phyloP scores from a whole-genome alignment of 371 early-diverging fungal genomes.

The Basidiobolus meristosporus region DNA sequence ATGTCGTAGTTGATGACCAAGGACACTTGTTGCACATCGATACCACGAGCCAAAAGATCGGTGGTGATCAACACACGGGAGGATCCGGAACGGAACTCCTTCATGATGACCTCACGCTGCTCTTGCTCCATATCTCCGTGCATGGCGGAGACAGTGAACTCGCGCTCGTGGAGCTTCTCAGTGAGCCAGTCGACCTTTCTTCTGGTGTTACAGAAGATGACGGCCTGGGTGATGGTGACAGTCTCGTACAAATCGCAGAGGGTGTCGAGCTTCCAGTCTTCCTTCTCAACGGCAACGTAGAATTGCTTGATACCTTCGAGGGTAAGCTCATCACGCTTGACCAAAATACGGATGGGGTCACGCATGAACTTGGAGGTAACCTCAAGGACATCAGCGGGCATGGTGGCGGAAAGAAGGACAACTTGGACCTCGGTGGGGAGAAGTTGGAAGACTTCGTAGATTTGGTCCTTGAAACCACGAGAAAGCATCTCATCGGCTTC shows the following conservation, averaged over 20 bases:
- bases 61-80: constrained; percentile 89
- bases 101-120: constrained; percentile 80
- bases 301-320: constrained; percentile 99
- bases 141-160: constrained; percentile 96
- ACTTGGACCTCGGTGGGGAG: constrained; percentile 90
- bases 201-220: constrained; percentile 98
- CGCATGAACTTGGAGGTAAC: constrained; percentile 94
- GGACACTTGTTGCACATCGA: constrained; percentile 95
- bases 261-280: constrained; percentile 93
- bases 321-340: constrained; percentile 99
- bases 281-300: constrained; percentile 94
- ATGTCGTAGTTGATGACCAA: constrained; percentile 94
- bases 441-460: constrained; percentile 94
- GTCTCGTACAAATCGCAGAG: constrained; percentile 94
- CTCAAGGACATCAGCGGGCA: constrained; percentile 95
- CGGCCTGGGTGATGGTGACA: constrained; percentile 92
- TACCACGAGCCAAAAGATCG: constrained; percentile 92
- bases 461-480: constrained; percentile 96
- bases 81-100: constrained; percentile 71
- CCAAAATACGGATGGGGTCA: constrained; percentile 94
- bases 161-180: constrained; percentile 77
- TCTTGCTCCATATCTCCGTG: constrained; percentile 96
- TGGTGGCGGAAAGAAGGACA: constrained; percentile 95
- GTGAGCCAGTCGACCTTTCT: constrained; percentile 97
- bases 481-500: constrained; percentile 99